Conservation (phyloP, 305 asterid genomes). For the Solanum hybrid region DNA sequence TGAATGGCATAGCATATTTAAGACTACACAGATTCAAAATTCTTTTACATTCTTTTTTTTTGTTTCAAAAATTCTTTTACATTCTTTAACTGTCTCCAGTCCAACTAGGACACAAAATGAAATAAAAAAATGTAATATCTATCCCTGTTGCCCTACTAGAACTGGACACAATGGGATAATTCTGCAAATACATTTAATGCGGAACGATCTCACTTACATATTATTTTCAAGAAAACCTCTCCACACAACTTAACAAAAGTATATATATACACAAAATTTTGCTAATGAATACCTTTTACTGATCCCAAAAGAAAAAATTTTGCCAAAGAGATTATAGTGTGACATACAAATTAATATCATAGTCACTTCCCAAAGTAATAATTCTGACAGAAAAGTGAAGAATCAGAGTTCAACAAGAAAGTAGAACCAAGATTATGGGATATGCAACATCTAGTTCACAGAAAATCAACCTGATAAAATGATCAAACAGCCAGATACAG, state of each 20-base stretch:
- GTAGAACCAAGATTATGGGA: neutral
- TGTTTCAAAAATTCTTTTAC: neutral
- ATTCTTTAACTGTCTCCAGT: neutral
- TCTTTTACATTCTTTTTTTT: neutral
- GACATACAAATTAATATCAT: neutral
- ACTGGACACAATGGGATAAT: neutral
- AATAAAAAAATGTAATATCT: neutral
- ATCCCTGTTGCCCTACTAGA: neutral
- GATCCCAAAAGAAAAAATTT: neutral
- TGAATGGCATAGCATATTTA: neutral
- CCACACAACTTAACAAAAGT: neutral
- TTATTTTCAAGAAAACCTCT: neutral
- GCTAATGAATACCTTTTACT: neutral
- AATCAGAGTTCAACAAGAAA: neutral
- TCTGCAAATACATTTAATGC: neutral
- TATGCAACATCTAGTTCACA: neutral
- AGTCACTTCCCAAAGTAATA: neutral
- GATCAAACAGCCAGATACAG: neutral
- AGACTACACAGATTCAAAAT: neutral
- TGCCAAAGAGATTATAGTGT: neutral
- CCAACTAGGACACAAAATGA: neutral
- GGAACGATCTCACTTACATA: neutral
- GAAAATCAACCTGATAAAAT: neutral
- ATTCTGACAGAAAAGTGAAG: neutral
- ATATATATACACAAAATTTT: neutral